Evolutionary conservation across 1,139 yeast genomes (phyloP).

Genomic region (Debaryomycetaceae sp.): DNA sequence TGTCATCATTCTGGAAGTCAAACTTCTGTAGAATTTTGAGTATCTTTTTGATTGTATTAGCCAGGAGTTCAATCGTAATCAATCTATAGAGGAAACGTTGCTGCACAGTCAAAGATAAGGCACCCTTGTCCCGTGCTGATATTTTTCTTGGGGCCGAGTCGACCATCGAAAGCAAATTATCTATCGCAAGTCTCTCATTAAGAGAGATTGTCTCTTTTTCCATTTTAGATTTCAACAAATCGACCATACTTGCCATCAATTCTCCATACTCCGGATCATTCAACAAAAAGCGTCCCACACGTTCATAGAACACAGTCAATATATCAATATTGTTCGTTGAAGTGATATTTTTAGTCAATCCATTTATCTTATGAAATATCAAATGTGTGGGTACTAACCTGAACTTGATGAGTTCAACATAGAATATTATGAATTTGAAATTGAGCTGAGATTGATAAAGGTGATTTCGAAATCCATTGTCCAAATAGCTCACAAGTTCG

Average conservation of each 20-base stretch:
- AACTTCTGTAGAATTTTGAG: constrained; percentile 40
- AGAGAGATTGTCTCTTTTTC: constrained; percentile 49
- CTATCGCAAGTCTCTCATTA: constrained; percentile 58
- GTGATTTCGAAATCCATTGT: constrained; percentile 58
- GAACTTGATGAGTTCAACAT: constrained; percentile 76
- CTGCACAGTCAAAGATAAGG: constrained; percentile 26
- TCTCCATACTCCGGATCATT: constrained; percentile 58
- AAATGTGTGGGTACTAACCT: constrained; percentile 68
- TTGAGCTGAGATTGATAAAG: constrained; percentile 50
- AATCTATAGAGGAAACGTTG: constrained; percentile 50
- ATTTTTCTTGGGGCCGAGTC: constrained; percentile 51
- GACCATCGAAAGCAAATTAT: constrained; percentile 55
- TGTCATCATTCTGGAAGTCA: constrained; percentile 42
- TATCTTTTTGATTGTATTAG: constrained; percentile 31
- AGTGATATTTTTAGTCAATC: constrained; percentile 51
- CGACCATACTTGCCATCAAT: constrained; percentile 63
- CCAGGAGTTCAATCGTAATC: constrained; percentile 49
- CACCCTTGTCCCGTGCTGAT: constrained; percentile 17
- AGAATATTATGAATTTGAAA: constrained; percentile 57
- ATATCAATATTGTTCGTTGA: constrained; percentile 61
- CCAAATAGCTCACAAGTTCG: constrained; percentile 55
- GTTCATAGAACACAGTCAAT: constrained; percentile 64
- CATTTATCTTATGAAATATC: constrained; percentile 67
- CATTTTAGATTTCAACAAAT: constrained; percentile 49
- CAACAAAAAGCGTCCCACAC: constrained; percentile 66